phyloP scores from a whole-genome alignment of 176 grass and related monocot species.

The Eleusine coracana region DNA sequence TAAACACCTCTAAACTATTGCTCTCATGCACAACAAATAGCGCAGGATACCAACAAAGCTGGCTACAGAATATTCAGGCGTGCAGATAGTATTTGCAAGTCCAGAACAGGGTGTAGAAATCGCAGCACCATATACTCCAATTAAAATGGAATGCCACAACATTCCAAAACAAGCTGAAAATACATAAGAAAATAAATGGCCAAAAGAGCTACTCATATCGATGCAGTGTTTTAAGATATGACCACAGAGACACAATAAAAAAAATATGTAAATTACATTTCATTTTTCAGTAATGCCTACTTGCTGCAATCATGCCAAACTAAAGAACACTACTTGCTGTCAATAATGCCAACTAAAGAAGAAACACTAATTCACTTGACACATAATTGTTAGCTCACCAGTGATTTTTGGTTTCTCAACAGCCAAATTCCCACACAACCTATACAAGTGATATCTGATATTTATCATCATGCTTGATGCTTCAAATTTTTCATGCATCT shows the following conservation, averaged over 20 bases:
- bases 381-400: slow-evolving; percentile 30
- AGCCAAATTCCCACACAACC: not conserved
- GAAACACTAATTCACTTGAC: not conserved
- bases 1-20: slow-evolving; percentile 17
- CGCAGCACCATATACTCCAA: not conserved
- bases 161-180: not conserved
- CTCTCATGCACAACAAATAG: not conserved
- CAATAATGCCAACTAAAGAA: slow-evolving; percentile 33
- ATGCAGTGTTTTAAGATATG: not conserved
- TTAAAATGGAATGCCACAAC: slow-evolving; percentile 23
- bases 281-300: not conserved
- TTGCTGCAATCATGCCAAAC: slow-evolving; percentile 25
- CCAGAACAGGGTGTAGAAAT: slow-evolving; percentile 8
- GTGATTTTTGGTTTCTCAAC: not conserved
- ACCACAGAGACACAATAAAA: not conserved
- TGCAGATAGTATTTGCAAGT: slow-evolving; percentile 19
- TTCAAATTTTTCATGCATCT: not conserved
- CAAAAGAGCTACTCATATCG: slow-evolving; percentile 8
- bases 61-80: not conserved
- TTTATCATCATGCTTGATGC: not conserved
- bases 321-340: slow-evolving; percentile 18
- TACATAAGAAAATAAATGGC: slow-evolving; percentile 14
- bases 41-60: not conserved
- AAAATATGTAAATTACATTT: not conserved
- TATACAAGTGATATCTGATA: not conserved